phyloP scores from a whole-genome alignment of 1,139 yeast genomes.

The Nakaseomyces sp. region DNA sequence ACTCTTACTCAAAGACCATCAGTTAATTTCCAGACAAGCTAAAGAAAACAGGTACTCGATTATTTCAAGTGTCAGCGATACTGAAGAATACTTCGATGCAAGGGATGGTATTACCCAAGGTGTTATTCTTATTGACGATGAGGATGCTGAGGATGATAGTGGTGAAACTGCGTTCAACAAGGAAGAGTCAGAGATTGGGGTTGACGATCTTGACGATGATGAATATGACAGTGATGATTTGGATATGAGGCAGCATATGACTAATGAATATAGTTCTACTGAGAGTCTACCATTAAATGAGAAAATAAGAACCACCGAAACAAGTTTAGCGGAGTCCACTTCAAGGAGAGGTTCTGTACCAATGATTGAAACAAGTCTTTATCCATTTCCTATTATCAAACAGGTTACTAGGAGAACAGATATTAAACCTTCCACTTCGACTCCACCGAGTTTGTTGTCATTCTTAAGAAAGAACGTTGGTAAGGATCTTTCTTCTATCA shows the following conservation, averaged over 20 bases:
- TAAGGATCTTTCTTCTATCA: slow-evolving; percentile 73
- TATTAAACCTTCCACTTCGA: slow-evolving; percentile 49
- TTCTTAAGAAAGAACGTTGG: slow-evolving; percentile 86
- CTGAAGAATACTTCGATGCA: slow-evolving; percentile 31
- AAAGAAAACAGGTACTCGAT: slow-evolving; percentile 13
- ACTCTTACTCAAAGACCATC: slow-evolving; percentile 15
- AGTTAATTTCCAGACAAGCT: slow-evolving; percentile 11
- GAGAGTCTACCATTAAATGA: background rate
- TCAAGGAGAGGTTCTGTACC: background rate
- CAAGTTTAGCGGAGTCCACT: slow-evolving; percentile 2
- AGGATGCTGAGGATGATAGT: slow-evolving; percentile 23
- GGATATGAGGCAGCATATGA: background rate
- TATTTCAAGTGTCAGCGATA: slow-evolving; percentile 22
- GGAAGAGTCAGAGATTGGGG: background rate
- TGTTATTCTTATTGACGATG: slow-evolving; percentile 29
- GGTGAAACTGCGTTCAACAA: background rate
- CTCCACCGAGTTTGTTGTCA: slow-evolving; percentile 76
- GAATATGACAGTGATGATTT: slow-evolving; percentile 5
- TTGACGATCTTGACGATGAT: slow-evolving; percentile 4
- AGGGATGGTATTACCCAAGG: slow-evolving; percentile 24
- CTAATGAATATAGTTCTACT: slow-evolving; percentile 2
- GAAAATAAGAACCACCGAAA: background rate
- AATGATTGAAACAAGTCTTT: slow-evolving; percentile 34
- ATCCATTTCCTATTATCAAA: slow-evolving; percentile 50
- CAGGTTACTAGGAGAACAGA: slow-evolving; percentile 48